Evolutionary conservation across 106 monocot species (phyloP), one percentile per base, ranked within the genome.

Genomic region (Dactylorhiza incarnata): DNA sequence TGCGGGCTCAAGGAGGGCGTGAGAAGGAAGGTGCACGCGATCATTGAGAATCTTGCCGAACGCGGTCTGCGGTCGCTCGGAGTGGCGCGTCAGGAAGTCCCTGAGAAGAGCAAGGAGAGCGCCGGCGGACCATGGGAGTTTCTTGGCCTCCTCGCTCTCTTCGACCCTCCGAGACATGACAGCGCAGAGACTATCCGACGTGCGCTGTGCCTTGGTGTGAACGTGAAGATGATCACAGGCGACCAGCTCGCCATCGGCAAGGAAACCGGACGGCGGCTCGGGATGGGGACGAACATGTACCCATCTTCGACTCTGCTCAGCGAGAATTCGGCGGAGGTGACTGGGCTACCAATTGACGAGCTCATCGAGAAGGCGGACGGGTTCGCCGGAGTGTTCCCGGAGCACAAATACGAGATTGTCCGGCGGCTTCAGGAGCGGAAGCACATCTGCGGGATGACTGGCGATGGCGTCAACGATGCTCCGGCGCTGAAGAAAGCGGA

Each of bases 231-330:
- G 89, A 89, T 81, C 71, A 84, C 86, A 25, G 89, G 89, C 12
- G 89, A 89, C 55, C 89, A 89, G 74, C 82, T 89, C 37, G 89
- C 89, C 53, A 89, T 89, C 67, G 89, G 72, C 25, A 89, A 89
- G 74, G 89, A 89, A 76, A 89, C 89, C 0, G 89, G 86, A 5
- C 78, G 89, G 23, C 49, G 89, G 76, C 84, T 89, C 0, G 89
- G 89, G 49, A 89, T 89, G 89, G 89, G 89, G 59, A 84, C 74
- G 52, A 89, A 89, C 81, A 89, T 89, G 89, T 89, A 89, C 48
- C 89, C 89, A 4, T 89, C 89, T 19, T 82, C 89, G 37, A 82
- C 81, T 37, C 86, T 89, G 22, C 80, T 89, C 14, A 79, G 82
- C 45, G 86, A 84, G 5, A 86, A 84, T 77, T 58, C 45, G 45